Evolutionary conservation across 2,329 filamentous ascomycete genomes (phyloP), one percentile per base, ranked within the genome.

Genomic region (Colletotrichum tanaceti): DNA sequence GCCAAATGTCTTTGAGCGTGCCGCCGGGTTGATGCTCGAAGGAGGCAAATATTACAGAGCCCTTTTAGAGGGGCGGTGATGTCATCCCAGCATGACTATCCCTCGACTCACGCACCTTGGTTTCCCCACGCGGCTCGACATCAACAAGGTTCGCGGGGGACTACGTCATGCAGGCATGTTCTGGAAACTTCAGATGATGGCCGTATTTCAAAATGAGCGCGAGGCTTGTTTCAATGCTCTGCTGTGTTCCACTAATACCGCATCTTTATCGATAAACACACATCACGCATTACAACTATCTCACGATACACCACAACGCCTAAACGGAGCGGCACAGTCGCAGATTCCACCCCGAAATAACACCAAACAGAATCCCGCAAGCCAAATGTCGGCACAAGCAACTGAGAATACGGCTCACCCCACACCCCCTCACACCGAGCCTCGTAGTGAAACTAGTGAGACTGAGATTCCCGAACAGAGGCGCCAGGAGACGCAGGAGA

Each of bases 31-130:
- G 18, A 52, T 35, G 32, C 2, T 35, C 11, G 18, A 53, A 39
- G n/a, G 24, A 14, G 35, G 16, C 24, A 57, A 57, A n/a, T 18
- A n/a, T n/a, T n/a, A n/a, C 28, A 24, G 10, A 32, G 20, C 47
- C 6, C 14, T 24, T 54, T 28, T 11, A 59, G 61, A 65, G 39
- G 61, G 41, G 47, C 16, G 32, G 43, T 68, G 65, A 68, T 65
- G 65, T 68, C 65, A 68, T 68, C n/a, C 20, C 54, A 35, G 55
- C 35, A 65, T 54, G 61, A 44, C 14, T 32, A 28, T 43, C 65
- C 39, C 32, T 39, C 41, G 35, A 50, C 58, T 32, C 20, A 52
- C 35, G 6, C 49, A n/a, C 4, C 11, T n/a, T 20, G 16, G n/a
- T 39, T 38, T 22, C 54, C 39, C 53, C 54, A 38, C n/a, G 47